Evolutionary conservation across 225 moss, liverwort and hornwort species (phyloP).

Genomic region (Marchantia paleacea): DNA sequence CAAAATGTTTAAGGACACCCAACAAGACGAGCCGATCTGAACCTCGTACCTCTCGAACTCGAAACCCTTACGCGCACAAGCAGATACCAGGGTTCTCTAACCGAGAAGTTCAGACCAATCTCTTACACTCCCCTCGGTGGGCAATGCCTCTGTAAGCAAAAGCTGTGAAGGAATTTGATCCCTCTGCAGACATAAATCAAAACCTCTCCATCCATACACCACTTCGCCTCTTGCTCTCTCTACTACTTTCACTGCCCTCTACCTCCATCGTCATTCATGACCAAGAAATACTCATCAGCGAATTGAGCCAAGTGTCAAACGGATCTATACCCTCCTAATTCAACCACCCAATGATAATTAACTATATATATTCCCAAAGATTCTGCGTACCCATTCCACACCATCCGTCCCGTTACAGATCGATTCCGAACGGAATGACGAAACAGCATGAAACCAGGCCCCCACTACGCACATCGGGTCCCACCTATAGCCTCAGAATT

Average conservation of each 20-base stretch:
- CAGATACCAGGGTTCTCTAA: neutral
- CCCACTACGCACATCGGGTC: neutral
- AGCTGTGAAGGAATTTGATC: neutral
- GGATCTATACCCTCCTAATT: neutral
- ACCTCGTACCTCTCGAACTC: neutral
- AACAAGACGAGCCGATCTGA: neutral
- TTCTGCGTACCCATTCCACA: neutral
- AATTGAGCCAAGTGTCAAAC: conserved; percentile 1
- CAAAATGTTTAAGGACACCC: too few relatives aligned
- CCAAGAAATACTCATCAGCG: neutral
- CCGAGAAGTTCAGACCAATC: neutral
- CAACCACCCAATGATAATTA: neutral
- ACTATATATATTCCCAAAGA: neutral
- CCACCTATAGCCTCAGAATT: neutral
- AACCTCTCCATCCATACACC: neutral
- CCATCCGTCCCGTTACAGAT: neutral
- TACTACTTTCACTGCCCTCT: neutral
- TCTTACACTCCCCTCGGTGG: neutral
- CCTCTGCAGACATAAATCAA: neutral
- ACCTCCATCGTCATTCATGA: neutral
- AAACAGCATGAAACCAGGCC: neutral
- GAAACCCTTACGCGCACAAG: neutral
- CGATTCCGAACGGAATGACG: neutral
- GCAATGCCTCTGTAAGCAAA: neutral
- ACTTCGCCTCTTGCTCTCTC: neutral